Base-by-base conservation (phyloP, 106 monocot species). In the Alisma plantagoaquatica region DNA sequence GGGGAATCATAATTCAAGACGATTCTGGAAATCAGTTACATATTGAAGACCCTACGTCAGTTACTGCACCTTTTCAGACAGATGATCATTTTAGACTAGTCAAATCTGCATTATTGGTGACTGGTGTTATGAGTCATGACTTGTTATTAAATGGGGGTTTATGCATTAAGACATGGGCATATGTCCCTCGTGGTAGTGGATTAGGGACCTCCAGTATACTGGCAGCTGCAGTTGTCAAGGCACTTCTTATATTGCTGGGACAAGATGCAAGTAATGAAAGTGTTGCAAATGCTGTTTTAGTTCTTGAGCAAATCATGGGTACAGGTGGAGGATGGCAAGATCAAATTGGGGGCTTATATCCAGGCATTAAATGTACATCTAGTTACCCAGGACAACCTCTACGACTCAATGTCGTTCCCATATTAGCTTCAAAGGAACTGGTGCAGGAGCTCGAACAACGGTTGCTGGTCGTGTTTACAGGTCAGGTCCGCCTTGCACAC, bases 271-370 rank as follows among this genome's bases (percentile, higher is more conserved):
- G 89, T 49, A 84, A 84, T 70, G 88, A 89, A 42, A 84, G 73
- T 71, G 84, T 96, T 69, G 89, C 88, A 71, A 78, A 84, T 74
- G 66, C 74, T 31, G 96, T 96, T 63, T 71, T 96, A 57, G 72
- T 84, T 33, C 33, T 84, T 29, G 96, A 96, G 26, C 96, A 96
- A 57, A 45, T 96, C 21, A 96, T 96, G 96, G 96, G 96, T 33
- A 89, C 96, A 46, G 96, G 96, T 53, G 96, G 96, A 59, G 96
- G 96, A 46, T 96, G 96, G 96, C 96, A 96, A 66, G 96, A 96
- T 72, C 96, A 96, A 78, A 81, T 96, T 59, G 96, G 96, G 49
- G 96, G 89, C 1, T 58, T 96, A 23, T 96, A 89, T 52, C 75
- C 84, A 47, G 96, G 96, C 9, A 84, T 96, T 35, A 96, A 96